A percentile compares a stretch with the other conserved stretches of the same genome.
phyloP scores from a whole-genome alignment of 1,284 basidiomycete genomes.

The Wolfiporia cocos region DNA sequence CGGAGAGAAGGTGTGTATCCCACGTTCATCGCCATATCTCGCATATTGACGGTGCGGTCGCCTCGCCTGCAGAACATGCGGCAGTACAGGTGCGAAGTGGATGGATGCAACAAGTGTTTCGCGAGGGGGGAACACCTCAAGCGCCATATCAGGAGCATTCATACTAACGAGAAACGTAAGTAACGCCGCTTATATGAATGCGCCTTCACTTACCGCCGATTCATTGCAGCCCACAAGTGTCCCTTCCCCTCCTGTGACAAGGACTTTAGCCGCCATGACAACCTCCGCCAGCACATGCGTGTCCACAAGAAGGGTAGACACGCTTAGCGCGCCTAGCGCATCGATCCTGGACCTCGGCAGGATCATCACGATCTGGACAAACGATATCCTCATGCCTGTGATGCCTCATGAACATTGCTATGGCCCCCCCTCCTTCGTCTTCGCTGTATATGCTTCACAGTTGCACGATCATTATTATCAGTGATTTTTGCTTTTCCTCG shows the following conservation, averaged over 20 bases:
- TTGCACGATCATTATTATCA: conserved; percentile 14
- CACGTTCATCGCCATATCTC: conserved; percentile 6
- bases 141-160: conserved; percentile 71
- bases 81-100: conserved; percentile 65
- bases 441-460: conserved; percentile 6
- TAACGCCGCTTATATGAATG: conserved; percentile 13
- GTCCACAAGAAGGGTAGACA: conserved; percentile 63
- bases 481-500: conserved; percentile 4
- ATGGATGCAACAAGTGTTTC: conserved; percentile 76
- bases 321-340: no score
- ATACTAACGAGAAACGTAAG: conserved; percentile 79
- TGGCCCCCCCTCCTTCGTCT: neutral
- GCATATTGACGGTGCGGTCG: conserved; percentile 26
- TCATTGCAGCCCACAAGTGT: conserved; percentile 63
- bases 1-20: conserved; percentile 23
- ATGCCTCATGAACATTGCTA: neutral
- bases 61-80: conserved; percentile 35
- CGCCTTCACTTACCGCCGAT: conserved; percentile 3
- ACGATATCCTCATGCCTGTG: neutral
- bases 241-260: conserved; percentile 73
- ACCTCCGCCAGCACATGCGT: conserved; percentile 76
- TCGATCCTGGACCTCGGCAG: no score
- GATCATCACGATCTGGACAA: neutral
- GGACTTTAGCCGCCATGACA: conserved; percentile 82
- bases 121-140: conserved; percentile 75